Percentiles rank a stretch among this genome's conserved stretches.
Conservation (phyloP, 1,139 yeast genomes). For the Saccharomyces hybrid region DNA sequence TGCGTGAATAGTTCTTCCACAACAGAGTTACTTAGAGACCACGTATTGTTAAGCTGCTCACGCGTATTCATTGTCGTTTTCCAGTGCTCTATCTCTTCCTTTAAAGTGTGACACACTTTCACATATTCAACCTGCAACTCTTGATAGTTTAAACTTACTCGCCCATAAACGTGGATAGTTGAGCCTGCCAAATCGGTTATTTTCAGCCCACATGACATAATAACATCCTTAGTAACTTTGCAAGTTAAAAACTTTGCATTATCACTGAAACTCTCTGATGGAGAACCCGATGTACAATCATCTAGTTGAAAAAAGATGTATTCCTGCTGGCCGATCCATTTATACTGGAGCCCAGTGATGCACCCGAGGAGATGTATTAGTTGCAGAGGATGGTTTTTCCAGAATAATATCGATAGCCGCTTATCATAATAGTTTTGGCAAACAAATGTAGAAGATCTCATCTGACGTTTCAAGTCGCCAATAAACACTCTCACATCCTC, state of each 20-base stretch:
- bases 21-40: conserved; percentile 7
- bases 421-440: conserved; percentile 7
- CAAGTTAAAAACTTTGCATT: conserved; percentile 9
- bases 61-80: conserved; percentile 11
- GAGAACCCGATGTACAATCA: conserved; percentile 15
- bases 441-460: conserved; percentile 4
- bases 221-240: conserved; percentile 12
- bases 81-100: conserved; percentile 21
- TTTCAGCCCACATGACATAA: conserved; percentile 7
- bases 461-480: background rate
- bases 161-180: conserved; percentile 11
- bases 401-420: conserved; percentile 12
- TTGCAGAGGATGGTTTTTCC: conserved; percentile 22
- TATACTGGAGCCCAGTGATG: conserved; percentile 17
- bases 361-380: conserved; percentile 17
- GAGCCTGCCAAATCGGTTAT: conserved; percentile 11
- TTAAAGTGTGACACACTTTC: conserved; percentile 11
- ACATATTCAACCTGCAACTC: conserved; percentile 15
- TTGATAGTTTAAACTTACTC: conserved; percentile 7
- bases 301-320: conserved; percentile 20
- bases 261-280: conserved; percentile 1
- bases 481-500: background rate
- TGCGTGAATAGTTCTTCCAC: background rate
- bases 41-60: conserved; percentile 9
- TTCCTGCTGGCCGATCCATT: conserved; percentile 14